These are phyloP conservation scores for Trichosanthes truncata DNA, from an alignment of 306 rosid genomes.

Conservation along the genomic window DNA sequence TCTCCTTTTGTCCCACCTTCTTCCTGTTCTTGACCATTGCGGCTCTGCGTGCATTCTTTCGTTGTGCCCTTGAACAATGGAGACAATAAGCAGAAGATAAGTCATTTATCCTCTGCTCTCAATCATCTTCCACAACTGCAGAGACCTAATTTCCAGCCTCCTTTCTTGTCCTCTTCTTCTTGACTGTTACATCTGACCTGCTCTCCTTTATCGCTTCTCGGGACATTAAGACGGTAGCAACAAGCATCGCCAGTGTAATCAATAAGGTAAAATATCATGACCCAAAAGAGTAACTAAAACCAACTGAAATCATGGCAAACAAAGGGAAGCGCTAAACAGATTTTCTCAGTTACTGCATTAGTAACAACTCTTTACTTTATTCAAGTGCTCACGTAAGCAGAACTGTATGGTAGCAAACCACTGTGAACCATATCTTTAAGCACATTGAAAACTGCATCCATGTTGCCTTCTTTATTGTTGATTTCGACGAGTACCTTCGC, in stretches of 20 bases:
- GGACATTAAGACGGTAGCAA: neutral
- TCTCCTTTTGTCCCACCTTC: too few species aligned
- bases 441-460: constrained; percentile 60
- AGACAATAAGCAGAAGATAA: too few species aligned
- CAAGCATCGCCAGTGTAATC: neutral
- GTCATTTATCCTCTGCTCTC: neutral
- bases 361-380: neutral
- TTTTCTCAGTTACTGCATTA: neutral
- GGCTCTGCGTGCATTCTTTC: too few species aligned
- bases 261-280: neutral
- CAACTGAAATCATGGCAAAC: neutral
- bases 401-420: constrained; percentile 68
- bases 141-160: neutral
- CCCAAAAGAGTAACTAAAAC: neutral
- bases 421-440: constrained; percentile 71
- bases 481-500: constrained; percentile 60
- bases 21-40: too few species aligned
- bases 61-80: too few species aligned
- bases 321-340: neutral
- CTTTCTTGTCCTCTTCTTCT: neutral
- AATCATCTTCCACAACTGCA: neutral
- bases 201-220: neutral
- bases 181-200: neutral
- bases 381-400: neutral
- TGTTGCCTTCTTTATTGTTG: constrained; percentile 80